Conservation (phyloP, 2,329 filamentous ascomycete species). For the Sclerotinia borealis region DNA sequence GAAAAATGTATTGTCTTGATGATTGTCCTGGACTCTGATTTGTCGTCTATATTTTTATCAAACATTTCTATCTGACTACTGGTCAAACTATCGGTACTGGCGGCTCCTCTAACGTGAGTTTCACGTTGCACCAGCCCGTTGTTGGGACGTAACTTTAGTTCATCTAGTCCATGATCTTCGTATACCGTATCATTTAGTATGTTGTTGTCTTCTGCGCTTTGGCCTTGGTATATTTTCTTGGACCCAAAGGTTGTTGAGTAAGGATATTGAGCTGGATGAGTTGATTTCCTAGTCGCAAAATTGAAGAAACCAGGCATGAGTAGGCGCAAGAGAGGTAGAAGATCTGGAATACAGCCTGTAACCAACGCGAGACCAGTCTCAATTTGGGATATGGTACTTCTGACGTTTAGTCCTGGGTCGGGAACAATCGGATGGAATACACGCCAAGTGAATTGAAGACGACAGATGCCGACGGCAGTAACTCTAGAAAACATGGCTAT, state of each 20-base stretch:
- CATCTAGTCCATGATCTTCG: neutral
- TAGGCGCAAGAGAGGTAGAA: neutral
- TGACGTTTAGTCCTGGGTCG: conserved; percentile 17
- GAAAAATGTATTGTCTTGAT: neutral
- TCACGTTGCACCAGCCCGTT: neutral
- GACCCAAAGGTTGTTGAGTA: neutral
- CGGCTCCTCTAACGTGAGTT: neutral
- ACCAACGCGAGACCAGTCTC: conserved; percentile 20
- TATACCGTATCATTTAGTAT: neutral
- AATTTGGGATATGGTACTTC: conserved; percentile 21
- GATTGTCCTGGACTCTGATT: neutral
- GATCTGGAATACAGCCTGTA: conserved; percentile 13
- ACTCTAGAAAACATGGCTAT: conserved; percentile 11
- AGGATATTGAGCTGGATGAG: neutral
- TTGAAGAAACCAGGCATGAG: neutral
- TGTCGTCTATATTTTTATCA: neutral
- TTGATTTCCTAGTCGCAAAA: neutral
- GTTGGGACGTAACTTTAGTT: neutral
- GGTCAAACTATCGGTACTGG: neutral
- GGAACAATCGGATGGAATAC: conserved; percentile 11
- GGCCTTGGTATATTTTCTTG: neutral
- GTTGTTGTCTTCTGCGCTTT: neutral
- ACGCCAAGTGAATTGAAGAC: conserved; percentile 13
- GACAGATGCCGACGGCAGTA: conserved; percentile 18
- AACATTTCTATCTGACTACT: neutral